Conservation (phyloP, 257 asterid species). For the Solanum chaucha region DNA sequence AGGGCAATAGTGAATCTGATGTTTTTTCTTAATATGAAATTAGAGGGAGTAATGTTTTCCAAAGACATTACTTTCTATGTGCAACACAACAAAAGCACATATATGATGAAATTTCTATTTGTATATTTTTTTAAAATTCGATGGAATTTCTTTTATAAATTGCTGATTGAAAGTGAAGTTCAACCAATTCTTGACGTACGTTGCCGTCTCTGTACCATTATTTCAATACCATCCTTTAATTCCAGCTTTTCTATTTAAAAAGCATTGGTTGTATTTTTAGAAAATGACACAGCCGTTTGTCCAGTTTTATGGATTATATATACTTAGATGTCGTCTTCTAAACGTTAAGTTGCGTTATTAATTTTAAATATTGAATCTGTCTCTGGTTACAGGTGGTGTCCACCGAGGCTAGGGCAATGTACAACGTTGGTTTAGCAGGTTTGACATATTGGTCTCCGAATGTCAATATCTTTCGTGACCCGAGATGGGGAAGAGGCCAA, state of each 20-base stretch:
- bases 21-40: no score
- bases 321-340: constrained; percentile 9
- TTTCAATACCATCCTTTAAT: neutral
- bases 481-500: constrained; percentile 86
- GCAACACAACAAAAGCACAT: no score
- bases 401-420: constrained; percentile 79
- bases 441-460: constrained; percentile 82
- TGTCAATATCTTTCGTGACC: constrained; percentile 68
- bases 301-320: neutral
- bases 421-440: constrained; percentile 73
- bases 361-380: neutral
- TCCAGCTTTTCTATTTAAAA: neutral
- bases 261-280: neutral
- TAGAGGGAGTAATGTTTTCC: no score
- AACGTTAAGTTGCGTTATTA: constrained; percentile 2
- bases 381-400: constrained; percentile 52
- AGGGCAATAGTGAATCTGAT: neutral
- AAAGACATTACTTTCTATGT: no score
- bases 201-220: constrained; percentile 15
- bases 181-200: constrained; percentile 3
- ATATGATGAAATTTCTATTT: neutral
- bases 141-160: neutral
- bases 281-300: constrained; percentile 15
- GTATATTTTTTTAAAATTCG: neutral
- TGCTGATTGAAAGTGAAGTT: neutral